These are phyloP conservation scores for Curvularia eragrostidis DNA, from an alignment of 2,329 filamentous ascomycete genomes.

Conservation along the genomic window DNA sequence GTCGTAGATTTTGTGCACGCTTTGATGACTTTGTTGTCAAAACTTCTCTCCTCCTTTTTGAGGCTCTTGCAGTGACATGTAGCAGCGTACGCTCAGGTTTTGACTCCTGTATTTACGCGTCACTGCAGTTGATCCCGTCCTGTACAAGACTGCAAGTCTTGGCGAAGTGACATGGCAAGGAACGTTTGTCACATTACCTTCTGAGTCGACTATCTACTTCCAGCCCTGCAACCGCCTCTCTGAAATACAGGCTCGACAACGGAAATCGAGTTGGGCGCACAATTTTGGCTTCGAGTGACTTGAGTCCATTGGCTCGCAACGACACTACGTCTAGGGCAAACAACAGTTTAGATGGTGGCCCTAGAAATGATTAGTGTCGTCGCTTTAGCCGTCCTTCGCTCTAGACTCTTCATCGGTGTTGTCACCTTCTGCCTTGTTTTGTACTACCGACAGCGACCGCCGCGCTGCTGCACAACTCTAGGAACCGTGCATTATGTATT, in stretches of 20 bases:
- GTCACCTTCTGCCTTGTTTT: constrained; percentile 10
- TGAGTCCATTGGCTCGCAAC: constrained; percentile 27
- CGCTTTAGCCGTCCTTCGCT: constrained; percentile 14
- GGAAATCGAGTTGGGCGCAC: constrained; percentile 8
- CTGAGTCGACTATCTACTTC: background rate
- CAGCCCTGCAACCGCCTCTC: constrained; percentile 1
- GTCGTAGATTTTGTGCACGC: background rate
- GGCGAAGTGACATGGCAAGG: background rate
- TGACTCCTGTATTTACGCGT: constrained; percentile 24
- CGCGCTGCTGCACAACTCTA: constrained; percentile 24
- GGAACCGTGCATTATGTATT: constrained; percentile 11
- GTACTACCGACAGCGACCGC: constrained; percentile 26
- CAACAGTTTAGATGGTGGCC: constrained; percentile 5
- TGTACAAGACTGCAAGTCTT: too few relatives aligned
- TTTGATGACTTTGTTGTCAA: background rate
- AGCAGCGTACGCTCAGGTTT: constrained; percentile 10
- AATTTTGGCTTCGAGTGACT: constrained; percentile 18
- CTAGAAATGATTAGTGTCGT: constrained; percentile 17
- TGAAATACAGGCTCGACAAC: constrained; percentile 6
- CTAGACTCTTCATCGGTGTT: constrained; percentile 9
- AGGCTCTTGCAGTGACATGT: constrained; percentile 8
- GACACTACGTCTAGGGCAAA: constrained; percentile 23
- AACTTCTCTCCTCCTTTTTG: constrained; percentile 12
- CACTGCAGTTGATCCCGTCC: background rate
- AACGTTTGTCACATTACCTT: background rate